Evolutionary conservation across 164 flowering plant species (phyloP).

Genomic region (Nelumbo lutea): DNA sequence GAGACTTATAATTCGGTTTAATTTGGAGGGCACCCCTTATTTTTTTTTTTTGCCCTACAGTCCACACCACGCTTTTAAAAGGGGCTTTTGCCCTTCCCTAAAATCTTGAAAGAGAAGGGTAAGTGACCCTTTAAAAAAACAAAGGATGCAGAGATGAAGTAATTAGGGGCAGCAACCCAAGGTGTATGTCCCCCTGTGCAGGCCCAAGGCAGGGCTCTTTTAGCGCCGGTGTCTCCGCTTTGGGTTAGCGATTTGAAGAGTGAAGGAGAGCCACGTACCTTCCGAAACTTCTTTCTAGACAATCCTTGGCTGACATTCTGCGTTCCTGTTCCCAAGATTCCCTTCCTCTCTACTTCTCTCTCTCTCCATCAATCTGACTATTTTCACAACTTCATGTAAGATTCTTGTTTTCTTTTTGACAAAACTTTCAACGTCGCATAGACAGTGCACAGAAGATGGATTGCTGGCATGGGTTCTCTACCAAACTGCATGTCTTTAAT

Average conservation of each 20-base stretch:
- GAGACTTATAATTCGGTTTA: conserved; percentile 7
- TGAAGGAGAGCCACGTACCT: conserved; percentile 22
- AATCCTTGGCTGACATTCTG: conserved; percentile 72
- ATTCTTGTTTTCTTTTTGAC: neutral
- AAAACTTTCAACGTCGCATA: neutral
- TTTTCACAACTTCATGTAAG: neutral
- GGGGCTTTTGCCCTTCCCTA: conserved; percentile 31
- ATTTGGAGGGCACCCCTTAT: neutral
- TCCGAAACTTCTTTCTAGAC: conserved; percentile 46
- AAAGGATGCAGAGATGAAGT: neutral
- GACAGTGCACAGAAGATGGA: no score
- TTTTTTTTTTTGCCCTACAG: neutral
- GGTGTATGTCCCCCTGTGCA: conserved; percentile 50
- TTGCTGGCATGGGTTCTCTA: no score
- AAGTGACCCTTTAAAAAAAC: conserved; percentile 3
- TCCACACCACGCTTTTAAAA: conserved; percentile 17
- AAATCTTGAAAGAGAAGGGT: conserved; percentile 16
- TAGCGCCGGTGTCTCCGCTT: conserved; percentile 88
- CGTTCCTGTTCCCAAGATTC: conserved; percentile 52
- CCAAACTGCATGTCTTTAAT: no score
- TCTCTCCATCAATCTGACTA: neutral
- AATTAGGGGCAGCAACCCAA: conserved; percentile 33
- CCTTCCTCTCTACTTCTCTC: neutral
- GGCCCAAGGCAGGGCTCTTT: conserved; percentile 59
- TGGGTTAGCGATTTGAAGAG: conserved; percentile 16